A percentile compares a stretch with the other conserved stretches of the same genome.
These are phyloP conservation scores for Vigna unguiculata DNA, from an alignment of 306 rosid genomes.

Conservation along the genomic window DNA sequence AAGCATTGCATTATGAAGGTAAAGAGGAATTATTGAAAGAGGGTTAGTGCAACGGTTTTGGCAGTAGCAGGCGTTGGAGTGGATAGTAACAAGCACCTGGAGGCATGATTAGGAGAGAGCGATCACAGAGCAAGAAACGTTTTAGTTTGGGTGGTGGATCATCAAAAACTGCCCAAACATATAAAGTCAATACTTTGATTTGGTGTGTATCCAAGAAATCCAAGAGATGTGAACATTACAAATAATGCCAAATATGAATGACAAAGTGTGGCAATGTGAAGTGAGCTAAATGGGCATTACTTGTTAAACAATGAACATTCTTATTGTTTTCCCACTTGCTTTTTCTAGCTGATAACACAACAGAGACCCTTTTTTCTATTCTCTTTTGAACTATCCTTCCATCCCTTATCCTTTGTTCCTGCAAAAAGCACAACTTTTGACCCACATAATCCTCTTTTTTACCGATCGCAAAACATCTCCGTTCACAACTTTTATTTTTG, in stretches of 20 bases:
- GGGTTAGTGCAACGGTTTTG: constrained; percentile 22
- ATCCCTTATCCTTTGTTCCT: constrained; percentile 49
- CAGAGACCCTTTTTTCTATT: constrained; percentile 36
- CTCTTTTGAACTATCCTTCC: constrained; percentile 45
- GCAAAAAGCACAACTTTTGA: constrained; percentile 54
- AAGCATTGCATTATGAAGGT: background rate
- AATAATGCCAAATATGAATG: constrained; percentile 42
- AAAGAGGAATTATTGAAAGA: constrained; percentile 5
- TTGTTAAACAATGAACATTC: constrained; percentile 45
- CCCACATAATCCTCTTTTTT: constrained; percentile 38
- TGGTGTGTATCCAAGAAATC: constrained; percentile 15
- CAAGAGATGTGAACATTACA: constrained; percentile 21
- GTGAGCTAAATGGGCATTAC: constrained; percentile 14
- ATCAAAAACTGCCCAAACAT: constrained; percentile 10
- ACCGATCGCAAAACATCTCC: constrained; percentile 39
- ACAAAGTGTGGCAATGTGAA: constrained; percentile 18
- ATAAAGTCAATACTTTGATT: constrained; percentile 13
- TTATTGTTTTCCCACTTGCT: constrained; percentile 58
- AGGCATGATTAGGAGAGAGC: constrained; percentile 10
- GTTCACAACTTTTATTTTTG: constrained; percentile 13
- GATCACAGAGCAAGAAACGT: constrained; percentile 29
- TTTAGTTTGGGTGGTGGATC: background rate
- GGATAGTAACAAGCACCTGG: constrained; percentile 11
- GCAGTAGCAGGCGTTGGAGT: constrained; percentile 31
- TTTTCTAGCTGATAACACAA: constrained; percentile 46